Conservation (phyloP, 768 basidiomycete species). For the Rhodotorula paludigena region DNA sequence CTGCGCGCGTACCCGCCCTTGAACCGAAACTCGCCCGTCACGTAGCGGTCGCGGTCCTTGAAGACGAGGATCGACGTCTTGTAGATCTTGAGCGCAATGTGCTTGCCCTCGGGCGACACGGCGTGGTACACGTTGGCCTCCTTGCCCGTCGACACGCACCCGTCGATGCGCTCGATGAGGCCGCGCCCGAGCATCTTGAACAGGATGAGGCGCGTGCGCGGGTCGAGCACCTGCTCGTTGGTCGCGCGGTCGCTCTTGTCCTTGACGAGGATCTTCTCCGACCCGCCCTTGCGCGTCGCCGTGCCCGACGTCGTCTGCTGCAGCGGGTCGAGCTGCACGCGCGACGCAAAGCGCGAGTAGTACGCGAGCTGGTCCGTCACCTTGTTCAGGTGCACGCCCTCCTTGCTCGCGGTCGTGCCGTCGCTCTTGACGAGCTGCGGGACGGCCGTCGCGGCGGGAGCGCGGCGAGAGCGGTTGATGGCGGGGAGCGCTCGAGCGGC, state of each 20-base stretch:
- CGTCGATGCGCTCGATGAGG: constrained; percentile 81
- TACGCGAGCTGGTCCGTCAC: constrained; percentile 65
- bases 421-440: too few relatives aligned
- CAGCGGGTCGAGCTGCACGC: constrained; percentile 66
- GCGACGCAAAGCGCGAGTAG: constrained; percentile 61
- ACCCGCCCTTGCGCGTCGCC: constrained; percentile 81
- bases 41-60: constrained; percentile 95
- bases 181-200: constrained; percentile 94
- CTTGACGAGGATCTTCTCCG: constrained; percentile 75
- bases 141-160: constrained; percentile 96
- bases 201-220: constrained; percentile 85
- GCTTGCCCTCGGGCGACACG: constrained; percentile 45
- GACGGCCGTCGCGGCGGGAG: background rate
- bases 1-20: constrained; percentile 67
- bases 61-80: constrained; percentile 97
- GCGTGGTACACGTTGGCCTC: constrained; percentile 99
- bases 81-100: constrained; percentile 93
- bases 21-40: constrained; percentile 93
- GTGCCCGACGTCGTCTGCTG: constrained; percentile 60
- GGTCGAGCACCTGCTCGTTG: constrained; percentile 92
- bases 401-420: too few relatives aligned
- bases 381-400: constrained; percentile 50
- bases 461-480: constrained; percentile 18
- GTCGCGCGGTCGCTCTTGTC: constrained; percentile 97
- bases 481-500: constrained; percentile 23